Evolutionary conservation across 2,329 filamentous ascomycete genomes (phyloP).

Genomic region (Venturia pyrina): DNA sequence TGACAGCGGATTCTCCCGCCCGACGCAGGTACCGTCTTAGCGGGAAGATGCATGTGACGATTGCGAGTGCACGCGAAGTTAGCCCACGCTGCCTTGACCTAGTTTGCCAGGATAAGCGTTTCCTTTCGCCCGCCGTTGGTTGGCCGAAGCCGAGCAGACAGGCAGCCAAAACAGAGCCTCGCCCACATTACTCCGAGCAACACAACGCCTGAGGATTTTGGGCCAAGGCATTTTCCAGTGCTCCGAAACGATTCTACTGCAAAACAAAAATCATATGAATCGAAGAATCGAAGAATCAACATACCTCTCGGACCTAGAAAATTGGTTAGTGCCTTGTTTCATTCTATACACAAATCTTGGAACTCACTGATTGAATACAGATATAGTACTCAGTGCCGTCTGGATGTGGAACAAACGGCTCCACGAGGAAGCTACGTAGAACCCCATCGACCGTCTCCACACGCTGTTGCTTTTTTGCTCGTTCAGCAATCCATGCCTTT

Average conservation of each 20-base stretch:
- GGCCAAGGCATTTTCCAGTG: neutral
- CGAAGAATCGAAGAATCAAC: neutral
- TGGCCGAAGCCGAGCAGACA: neutral
- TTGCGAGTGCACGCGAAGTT: slow-evolving; percentile 12
- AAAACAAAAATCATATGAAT: too few species aligned
- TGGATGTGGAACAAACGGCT: slow-evolving; percentile 95
- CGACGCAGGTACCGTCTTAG: neutral
- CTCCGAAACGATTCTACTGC: neutral
- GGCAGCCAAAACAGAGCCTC: slow-evolving; percentile 1
- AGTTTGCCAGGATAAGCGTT: slow-evolving; percentile 7
- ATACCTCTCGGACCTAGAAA: slow-evolving; percentile 13
- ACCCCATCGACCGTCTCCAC: slow-evolving; percentile 86
- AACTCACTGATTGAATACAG: slow-evolving; percentile 96
- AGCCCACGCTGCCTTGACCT: neutral
- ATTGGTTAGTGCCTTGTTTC: slow-evolving; percentile 1
- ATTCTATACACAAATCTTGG: too few species aligned
- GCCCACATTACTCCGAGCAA: slow-evolving; percentile 2
- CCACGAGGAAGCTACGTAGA: slow-evolving; percentile 90
- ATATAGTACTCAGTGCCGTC: slow-evolving; percentile 98
- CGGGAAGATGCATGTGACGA: neutral
- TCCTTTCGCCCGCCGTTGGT: slow-evolving; percentile 9
- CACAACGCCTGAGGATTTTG: neutral
- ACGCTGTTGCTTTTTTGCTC: slow-evolving; percentile 83
- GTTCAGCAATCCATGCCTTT: slow-evolving; percentile 84
- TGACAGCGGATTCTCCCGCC: slow-evolving; percentile 14